These are phyloP conservation scores for Monosporascus sp. DNA, from an alignment of 2,329 filamentous ascomycete genomes.

Conservation along the genomic window DNA sequence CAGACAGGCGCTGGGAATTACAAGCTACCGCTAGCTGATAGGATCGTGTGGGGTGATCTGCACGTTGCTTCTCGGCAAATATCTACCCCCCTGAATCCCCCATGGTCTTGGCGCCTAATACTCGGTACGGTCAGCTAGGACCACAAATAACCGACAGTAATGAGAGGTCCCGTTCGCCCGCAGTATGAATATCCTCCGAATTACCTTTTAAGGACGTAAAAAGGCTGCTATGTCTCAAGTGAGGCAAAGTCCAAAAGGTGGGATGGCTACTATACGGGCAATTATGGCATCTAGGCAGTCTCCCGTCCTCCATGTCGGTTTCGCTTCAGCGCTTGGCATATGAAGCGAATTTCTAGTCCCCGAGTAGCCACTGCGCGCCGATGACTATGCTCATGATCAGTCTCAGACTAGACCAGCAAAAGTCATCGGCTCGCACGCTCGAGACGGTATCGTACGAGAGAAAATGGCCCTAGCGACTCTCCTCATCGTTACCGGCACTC, in stretches of 20 bases:
- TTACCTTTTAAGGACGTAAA: not conserved
- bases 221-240: not conserved
- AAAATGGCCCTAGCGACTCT: slow-evolving; percentile 5
- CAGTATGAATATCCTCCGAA: not conserved
- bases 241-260: not conserved
- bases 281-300: not conserved
- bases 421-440: not conserved
- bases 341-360: not conserved
- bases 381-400: not conserved
- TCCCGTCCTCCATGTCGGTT: not conserved
- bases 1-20: no score
- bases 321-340: not conserved
- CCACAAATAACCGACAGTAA: not conserved
- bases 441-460: not conserved
- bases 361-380: not conserved
- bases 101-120: not conserved
- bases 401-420: not conserved
- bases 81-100: not conserved
- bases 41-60: not conserved
- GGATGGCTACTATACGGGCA: not conserved
- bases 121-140: not conserved
- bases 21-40: no score
- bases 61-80: not conserved
- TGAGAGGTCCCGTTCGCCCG: not conserved
- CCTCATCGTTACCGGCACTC: slow-evolving; percentile 6